phyloP scores from a whole-genome alignment of 192 early-diverging fungal species.

The Dimargaris cristalligena region DNA sequence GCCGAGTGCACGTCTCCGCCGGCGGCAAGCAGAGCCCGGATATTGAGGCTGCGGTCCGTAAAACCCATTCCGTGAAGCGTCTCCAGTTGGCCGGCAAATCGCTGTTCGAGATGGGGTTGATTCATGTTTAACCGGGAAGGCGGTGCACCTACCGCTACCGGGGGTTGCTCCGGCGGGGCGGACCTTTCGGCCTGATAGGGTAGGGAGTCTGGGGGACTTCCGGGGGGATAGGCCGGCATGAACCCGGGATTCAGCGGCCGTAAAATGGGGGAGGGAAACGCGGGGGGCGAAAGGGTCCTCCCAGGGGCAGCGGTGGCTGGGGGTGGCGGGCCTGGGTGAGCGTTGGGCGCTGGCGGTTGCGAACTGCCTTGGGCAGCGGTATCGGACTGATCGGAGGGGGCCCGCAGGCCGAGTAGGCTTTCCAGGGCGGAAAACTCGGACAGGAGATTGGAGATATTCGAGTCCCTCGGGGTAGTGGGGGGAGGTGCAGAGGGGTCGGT shows the following conservation, averaged over 20 bases:
- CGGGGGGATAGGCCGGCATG: too few species aligned
- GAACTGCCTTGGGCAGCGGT: too few species aligned
- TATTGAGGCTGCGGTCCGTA: constrained; percentile 60
- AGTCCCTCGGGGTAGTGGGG: too few species aligned
- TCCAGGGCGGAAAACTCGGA: constrained; percentile 12
- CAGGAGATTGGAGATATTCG: constrained; percentile 11
- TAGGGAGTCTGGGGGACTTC: too few species aligned
- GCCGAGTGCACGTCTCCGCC: constrained; percentile 78
- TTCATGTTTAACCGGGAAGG: too few species aligned
- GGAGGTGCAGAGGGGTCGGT: too few species aligned
- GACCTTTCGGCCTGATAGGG: too few species aligned
- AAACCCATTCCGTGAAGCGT: constrained; percentile 94
- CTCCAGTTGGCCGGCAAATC: constrained; percentile 45
- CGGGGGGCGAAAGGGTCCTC: constrained; percentile 1
- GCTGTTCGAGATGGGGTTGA: constrained; percentile 37
- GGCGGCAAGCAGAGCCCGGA: constrained; percentile 66
- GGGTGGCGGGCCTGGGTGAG: too few species aligned
- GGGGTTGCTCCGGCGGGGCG: constrained; percentile 14
- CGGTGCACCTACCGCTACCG: constrained; percentile 20
- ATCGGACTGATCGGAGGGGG: constrained; percentile 5
- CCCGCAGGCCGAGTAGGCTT: constrained; percentile 15
- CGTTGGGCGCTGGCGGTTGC: too few species aligned
- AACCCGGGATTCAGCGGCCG: neutral
- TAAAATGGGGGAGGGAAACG: neutral
- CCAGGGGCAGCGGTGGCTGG: too few species aligned